Evolutionary conservation across 257 asterid genomes (phyloP), one percentile per base, ranked within the genome.

Genomic region (Linderniella brevidens): DNA sequence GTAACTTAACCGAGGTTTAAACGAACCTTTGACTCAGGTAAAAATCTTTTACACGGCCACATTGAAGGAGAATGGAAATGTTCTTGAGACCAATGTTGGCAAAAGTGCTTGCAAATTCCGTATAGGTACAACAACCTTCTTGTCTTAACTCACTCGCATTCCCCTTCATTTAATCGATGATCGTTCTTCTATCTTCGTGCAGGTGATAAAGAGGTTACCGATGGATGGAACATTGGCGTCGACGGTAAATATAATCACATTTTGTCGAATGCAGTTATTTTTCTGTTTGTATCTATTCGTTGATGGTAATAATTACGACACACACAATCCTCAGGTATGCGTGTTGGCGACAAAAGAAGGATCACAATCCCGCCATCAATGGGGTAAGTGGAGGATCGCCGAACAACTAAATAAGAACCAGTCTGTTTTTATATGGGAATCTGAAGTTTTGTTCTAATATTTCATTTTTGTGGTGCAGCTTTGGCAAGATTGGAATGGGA

Each of bases 311-410:
- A 13, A 40, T 40, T 32, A 13, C 42, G 11, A 49, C 41, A 10
- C 59, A 37, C 59, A 52, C 46, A 52, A 46, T 68, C 37, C 42
- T 45, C 68, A 86, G 94, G 97, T 53, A 87, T 87, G 97, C 76
- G 45, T 15, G 83, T 78, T 53, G 97, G 95, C 58, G 97, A 65
- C 50, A 80, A 76, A 69, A 80, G 97, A 70, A 78, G 86, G 65
- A 74, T 87, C 38, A 32, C 56, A 17, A 41, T 87, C 61, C 95
- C 97, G 41, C 97, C 95, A 59, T 66, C 86, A 12, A 35, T 76
- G 86, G 92, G 97, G 97, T 83, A 80, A 44, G 63, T 52, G 20
- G 43, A 41, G 18, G 29, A 46, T 40, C 52, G 25, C 43, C 19
- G 19, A 35, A 40, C 52, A 18, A 37, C 13, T 19, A 3, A 9